A percentile compares a stretch with the other conserved stretches of the same genome.
phyloP scores from a whole-genome alignment of 2,329 filamentous ascomycete species.

The Fusarium xylarioides region DNA sequence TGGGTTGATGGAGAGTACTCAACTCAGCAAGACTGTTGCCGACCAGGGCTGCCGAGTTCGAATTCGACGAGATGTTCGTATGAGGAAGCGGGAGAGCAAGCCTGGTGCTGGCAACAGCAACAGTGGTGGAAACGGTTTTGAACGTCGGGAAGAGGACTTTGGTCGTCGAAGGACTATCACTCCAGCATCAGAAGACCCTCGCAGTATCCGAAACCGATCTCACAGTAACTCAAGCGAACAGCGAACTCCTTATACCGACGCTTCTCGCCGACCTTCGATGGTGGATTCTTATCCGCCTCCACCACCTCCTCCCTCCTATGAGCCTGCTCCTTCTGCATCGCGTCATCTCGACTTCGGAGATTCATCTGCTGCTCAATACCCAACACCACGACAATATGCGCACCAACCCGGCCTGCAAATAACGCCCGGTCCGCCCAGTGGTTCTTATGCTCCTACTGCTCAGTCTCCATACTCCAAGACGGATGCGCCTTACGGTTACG shows the following conservation, averaged over 20 bases:
- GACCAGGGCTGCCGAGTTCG: constrained; percentile 97
- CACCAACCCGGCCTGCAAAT: constrained; percentile 48
- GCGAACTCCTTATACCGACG: constrained; percentile 53
- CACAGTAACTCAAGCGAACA: constrained; percentile 67
- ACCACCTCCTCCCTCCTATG: constrained; percentile 50
- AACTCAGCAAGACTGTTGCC: constrained; percentile 87
- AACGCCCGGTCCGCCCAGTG: constrained; percentile 47
- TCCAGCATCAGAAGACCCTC: constrained; percentile 47
- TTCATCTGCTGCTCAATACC: constrained; percentile 47
- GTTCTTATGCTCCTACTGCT: constrained; percentile 48
- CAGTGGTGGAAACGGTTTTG: constrained; percentile 54
- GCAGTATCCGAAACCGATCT: constrained; percentile 62
- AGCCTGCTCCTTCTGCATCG: constrained; percentile 39
- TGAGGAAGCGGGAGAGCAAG: constrained; percentile 85
- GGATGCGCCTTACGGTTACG: constrained; percentile 53
- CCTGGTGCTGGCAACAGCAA: constrained; percentile 55
- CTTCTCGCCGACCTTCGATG: constrained; percentile 58
- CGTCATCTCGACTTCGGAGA: constrained; percentile 51
- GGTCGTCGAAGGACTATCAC: constrained; percentile 49
- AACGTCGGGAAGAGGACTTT: constrained; percentile 74
- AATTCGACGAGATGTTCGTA: constrained; percentile 91
- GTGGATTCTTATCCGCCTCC: constrained; percentile 55
- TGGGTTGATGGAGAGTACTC: constrained; percentile 87
- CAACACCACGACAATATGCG: constrained; percentile 49
- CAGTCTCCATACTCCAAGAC: constrained; percentile 52